Base-by-base conservation (phyloP, 345 rosid genomes). In the Ceriops zippeliana region DNA sequence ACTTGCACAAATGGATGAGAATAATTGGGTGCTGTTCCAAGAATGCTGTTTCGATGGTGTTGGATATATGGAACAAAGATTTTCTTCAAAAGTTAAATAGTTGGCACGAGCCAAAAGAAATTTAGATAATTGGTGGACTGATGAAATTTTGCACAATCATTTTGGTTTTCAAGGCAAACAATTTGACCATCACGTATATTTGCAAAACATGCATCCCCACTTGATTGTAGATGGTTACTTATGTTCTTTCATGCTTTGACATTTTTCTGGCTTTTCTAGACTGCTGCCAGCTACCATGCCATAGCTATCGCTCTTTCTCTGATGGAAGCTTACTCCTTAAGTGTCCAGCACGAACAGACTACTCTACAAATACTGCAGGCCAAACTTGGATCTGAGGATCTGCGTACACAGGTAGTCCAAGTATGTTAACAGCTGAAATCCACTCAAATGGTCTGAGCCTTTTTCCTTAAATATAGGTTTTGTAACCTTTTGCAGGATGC, bases 221-320 rank as follows among this genome's bases (percentile, higher is more conserved):
- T 34, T 34, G 37, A 34, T 34, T 34, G 2, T 34, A 34, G 9
- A 7, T 21, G 27, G 5, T 38, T 28, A 19, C 38, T 37, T 22
- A 22, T 15, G 24, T 57, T 13, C 24, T 52, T 61, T 58, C 24
- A 52, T 63, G 58, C 61, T 52, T n/a, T 61, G 51, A 61, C 35
- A 30, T 8, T 5, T 70, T 61, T 62, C 22, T 57, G 76, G 68
- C 67, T 67, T 77, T 58, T 78, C 42, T 61, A 77, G 80, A 77
- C 80, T 63, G 80, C 80, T 31, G 80, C 80, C 70, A 77, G 80
- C 73, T 77, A 77, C 67, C 80, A 77, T 77, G 80, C 80, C 46
- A 77, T 77, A 52, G 80, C 80, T 8, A 77, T 77, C 61, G 80
- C 80, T 52, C 80, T 77, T 51, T 77, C 80, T 11, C 64, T 77